These are phyloP conservation scores for Sporormia fimetaria DNA, from an alignment of 495 filamentous ascomycete species.

Conservation along the genomic window DNA sequence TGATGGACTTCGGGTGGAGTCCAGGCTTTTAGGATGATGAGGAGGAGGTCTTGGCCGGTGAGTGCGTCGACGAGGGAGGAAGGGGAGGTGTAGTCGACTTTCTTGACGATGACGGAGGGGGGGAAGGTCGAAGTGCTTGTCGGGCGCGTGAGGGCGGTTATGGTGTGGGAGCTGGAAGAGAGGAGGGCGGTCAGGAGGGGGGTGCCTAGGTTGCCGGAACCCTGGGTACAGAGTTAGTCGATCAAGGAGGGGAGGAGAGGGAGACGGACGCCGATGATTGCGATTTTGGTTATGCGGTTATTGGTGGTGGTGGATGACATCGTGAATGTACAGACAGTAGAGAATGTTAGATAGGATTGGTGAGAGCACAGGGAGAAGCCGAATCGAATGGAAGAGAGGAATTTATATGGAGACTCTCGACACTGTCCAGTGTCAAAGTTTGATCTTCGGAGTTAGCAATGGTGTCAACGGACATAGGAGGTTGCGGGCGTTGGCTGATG, in stretches of 20 bases:
- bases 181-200: constrained; percentile 7
- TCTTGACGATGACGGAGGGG: constrained; percentile 3
- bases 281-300: constrained; percentile 38
- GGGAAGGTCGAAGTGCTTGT: constrained; percentile 11
- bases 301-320: neutral
- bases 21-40: constrained; percentile 38
- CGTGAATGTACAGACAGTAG: no score
- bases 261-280: constrained; percentile 39
- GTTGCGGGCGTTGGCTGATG: no score
- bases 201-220: constrained; percentile 10
- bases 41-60: constrained; percentile 17
- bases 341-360: no score
- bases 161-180: constrained; percentile 13
- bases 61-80: constrained; percentile 7
- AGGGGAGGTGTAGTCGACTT: constrained; percentile 11
- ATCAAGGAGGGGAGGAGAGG: neutral
- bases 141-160: constrained; percentile 17
- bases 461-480: no score
- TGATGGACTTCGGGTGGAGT: constrained; percentile 33
- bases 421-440: no score
- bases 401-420: no score
- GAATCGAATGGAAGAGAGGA: no score
- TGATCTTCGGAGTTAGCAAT: no score
- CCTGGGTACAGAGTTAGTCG: constrained; percentile 5
- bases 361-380: no score